Conservation (phyloP, 345 rosid species). For the Pelargonium nanum region DNA sequence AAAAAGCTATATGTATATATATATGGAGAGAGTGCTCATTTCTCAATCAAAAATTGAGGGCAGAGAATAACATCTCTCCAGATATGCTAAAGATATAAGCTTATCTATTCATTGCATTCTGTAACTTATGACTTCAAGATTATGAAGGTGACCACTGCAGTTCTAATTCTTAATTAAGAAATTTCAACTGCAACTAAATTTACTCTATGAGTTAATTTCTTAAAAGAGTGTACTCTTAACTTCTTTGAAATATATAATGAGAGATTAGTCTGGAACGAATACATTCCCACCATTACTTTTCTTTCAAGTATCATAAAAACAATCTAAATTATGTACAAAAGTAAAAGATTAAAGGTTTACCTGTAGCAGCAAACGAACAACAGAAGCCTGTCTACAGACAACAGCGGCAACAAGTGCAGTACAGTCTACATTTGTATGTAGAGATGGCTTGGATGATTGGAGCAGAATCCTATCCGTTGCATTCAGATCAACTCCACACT, state of each 20-base stretch:
- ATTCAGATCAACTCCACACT: conserved; percentile 80
- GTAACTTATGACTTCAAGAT: no score
- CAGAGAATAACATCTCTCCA: no score
- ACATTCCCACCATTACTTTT: neutral
- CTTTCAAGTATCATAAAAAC: neutral
- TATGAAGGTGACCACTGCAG: no score
- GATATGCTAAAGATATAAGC: no score
- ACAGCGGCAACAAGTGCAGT: conserved; percentile 79
- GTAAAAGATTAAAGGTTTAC: conserved; percentile 37
- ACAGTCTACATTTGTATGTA: conserved; percentile 79
- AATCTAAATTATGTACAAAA: neutral
- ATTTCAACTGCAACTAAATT: no score
- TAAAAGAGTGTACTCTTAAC: neutral
- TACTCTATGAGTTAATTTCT: no score
- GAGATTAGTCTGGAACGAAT: neutral
- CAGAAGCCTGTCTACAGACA: conserved; percentile 68
- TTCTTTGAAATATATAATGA: no score
- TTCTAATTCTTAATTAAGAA: no score
- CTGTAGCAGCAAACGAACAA: conserved; percentile 62
- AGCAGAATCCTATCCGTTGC: conserved; percentile 56
- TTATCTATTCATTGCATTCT: no score
- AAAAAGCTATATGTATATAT: no score
- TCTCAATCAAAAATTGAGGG: no score
- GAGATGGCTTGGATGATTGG: conserved; percentile 79
- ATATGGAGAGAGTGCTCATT: neutral